Conservation (phyloP, 2,329 filamentous ascomycete species). For the Parastagonospora nodorum region DNA sequence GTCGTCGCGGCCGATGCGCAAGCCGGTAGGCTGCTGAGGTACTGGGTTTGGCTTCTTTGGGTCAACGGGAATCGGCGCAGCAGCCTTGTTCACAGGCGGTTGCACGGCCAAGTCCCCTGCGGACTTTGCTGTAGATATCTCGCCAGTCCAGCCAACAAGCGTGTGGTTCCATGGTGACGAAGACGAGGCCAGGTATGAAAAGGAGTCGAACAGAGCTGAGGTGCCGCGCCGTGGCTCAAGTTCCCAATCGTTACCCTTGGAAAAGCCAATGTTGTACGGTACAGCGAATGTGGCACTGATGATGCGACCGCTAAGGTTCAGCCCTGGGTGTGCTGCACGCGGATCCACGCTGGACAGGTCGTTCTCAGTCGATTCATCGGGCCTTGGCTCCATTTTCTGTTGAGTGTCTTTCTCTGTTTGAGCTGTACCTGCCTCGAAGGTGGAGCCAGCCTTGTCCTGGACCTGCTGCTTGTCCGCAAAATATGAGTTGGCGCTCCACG, state of each 20-base stretch:
- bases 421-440: constrained; percentile 51
- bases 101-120: constrained; percentile 47
- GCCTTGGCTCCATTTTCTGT: constrained; percentile 56
- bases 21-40: constrained; percentile 67
- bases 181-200: constrained; percentile 84
- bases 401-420: constrained; percentile 57
- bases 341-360: constrained; percentile 58
- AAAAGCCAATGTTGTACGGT: constrained; percentile 63
- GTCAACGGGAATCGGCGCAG: constrained; percentile 79
- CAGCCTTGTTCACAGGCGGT: constrained; percentile 70
- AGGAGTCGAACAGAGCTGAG: constrained; percentile 90
- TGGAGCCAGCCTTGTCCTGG: constrained; percentile 33
- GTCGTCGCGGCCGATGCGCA: constrained; percentile 73
- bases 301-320: constrained; percentile 65
- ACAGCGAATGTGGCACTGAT: constrained; percentile 69
- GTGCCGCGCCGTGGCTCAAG: constrained; percentile 80
- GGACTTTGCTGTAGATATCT: constrained; percentile 54
- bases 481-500: constrained; percentile 46
- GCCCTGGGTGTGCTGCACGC: constrained; percentile 59
- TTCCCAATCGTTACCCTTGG: constrained; percentile 63
- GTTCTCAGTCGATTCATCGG: constrained; percentile 42
- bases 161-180: constrained; percentile 88
- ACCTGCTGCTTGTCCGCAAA: constrained; percentile 33
- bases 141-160: constrained; percentile 92
- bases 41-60: constrained; percentile 59